These are phyloP conservation scores for Phytophthora ohioensis DNA, from an alignment of 352 stramenopile species.

Conservation along the genomic window DNA sequence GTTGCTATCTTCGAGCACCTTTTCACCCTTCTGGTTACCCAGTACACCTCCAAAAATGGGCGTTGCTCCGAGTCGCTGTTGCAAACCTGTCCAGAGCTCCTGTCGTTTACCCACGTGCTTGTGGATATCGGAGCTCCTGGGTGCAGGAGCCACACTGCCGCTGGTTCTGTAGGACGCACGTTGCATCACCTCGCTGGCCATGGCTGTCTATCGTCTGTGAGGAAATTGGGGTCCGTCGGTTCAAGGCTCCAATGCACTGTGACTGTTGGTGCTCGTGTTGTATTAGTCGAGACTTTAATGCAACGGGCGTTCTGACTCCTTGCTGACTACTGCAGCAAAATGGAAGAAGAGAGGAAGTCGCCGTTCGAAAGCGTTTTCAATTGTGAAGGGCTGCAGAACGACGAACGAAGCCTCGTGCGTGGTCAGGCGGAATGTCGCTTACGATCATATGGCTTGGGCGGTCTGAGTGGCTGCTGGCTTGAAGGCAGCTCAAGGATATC, in stretches of 20 bases:
- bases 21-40: slow-evolving; percentile 33
- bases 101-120: slow-evolving; percentile 35
- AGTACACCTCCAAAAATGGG: slow-evolving; percentile 25
- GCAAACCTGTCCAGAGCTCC: slow-evolving; percentile 40
- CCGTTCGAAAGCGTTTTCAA: slow-evolving; percentile 22
- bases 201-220: slow-evolving; percentile 3
- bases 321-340: slow-evolving; percentile 31
- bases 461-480: slow-evolving; percentile 13
- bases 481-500: slow-evolving; percentile 31
- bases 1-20: slow-evolving; percentile 18
- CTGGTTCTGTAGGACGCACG: slow-evolving; percentile 13
- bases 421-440: slow-evolving; percentile 28
- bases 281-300: slow-evolving; percentile 16
- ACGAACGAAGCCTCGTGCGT: background rate
- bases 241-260: background rate
- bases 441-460: slow-evolving; percentile 7
- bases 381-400: slow-evolving; percentile 21
- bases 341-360: slow-evolving; percentile 2
- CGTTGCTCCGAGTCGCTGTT: slow-evolving; percentile 32
- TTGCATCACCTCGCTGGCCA: slow-evolving; percentile 39
- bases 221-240: background rate
- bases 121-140: slow-evolving; percentile 23
- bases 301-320: slow-evolving; percentile 23
- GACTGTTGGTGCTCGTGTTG: slow-evolving; percentile 15
- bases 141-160: slow-evolving; percentile 2